Conservation (phyloP, 2,329 filamentous ascomycete genomes). For the Xylaria sp. region DNA sequence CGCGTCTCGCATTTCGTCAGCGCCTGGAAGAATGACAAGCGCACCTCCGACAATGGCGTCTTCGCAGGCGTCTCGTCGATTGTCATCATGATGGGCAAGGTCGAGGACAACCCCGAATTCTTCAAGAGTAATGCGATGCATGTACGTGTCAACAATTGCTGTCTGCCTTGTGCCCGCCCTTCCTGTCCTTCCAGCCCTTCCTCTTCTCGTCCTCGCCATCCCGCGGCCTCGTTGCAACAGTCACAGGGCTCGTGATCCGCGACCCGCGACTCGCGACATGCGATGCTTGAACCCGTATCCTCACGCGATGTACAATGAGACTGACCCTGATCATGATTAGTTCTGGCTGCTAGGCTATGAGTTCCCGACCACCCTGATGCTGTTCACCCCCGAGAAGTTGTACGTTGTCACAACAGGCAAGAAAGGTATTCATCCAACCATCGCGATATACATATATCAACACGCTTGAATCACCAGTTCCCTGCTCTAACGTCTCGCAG, state of each 20-base stretch:
- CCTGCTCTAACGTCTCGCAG: constrained; percentile 45
- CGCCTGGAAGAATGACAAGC: constrained; percentile 95
- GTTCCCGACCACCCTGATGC: constrained; percentile 90
- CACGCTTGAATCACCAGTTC: constrained; percentile 13
- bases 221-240: background rate
- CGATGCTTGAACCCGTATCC: background rate
- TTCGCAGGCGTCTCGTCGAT: constrained; percentile 87
- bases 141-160: constrained; percentile 48
- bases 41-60: constrained; percentile 67
- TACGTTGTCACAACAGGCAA: constrained; percentile 95
- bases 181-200: too few relatives aligned
- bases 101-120: constrained; percentile 78
- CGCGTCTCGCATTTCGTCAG: constrained; percentile 80
- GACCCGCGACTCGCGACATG: background rate
- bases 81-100: constrained; percentile 89
- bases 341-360: constrained; percentile 99
- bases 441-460: background rate
- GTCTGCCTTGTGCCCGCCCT: background rate
- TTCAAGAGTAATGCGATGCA: constrained; percentile 97
- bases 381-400: constrained; percentile 81
- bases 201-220: background rate
- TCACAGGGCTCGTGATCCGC: background rate
- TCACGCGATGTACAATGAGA: background rate
- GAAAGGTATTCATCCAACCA: constrained; percentile 60
- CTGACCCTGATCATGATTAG: constrained; percentile 41